Evolutionary conservation across 768 basidiomycete genomes (phyloP).

Genomic region (Hirschioporus abietinus): DNA sequence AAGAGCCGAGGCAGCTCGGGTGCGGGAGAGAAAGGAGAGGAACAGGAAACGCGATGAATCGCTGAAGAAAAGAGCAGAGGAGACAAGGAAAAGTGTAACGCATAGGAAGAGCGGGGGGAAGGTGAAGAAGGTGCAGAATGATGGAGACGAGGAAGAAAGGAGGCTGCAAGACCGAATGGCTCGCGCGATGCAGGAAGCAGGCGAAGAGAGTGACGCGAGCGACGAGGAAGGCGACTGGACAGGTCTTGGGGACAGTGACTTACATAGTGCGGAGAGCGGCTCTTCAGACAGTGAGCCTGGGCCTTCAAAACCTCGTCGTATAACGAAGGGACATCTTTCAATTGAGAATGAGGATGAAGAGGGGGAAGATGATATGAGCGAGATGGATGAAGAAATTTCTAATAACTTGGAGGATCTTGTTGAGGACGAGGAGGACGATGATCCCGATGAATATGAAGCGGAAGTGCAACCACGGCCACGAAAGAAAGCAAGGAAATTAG

Average conservation of each 20-base stretch:
- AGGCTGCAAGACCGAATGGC: constrained; percentile 31
- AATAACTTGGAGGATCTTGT: constrained; percentile 4
- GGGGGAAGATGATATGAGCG: constrained; percentile 22
- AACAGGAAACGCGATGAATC: constrained; percentile 45
- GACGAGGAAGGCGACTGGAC: constrained; percentile 13
- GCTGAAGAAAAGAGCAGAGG: constrained; percentile 43
- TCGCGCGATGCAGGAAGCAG: constrained; percentile 37
- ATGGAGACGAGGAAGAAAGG: constrained; percentile 15
- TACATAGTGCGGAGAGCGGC: neutral
- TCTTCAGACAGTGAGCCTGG: neutral
- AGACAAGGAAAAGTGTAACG: constrained; percentile 16
- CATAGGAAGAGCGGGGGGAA: constrained; percentile 15
- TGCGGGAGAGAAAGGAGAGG: constrained; percentile 35
- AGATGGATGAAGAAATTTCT: neutral
- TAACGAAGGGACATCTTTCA: neutral
- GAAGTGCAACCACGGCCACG: constrained; percentile 24
- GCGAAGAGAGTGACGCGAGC: constrained; percentile 21
- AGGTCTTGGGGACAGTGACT: constrained; percentile 2
- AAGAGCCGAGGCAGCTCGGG: constrained; percentile 32
- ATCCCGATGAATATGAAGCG: constrained; percentile 16
- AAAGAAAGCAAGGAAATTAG: constrained; percentile 20
- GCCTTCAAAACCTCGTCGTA: neutral
- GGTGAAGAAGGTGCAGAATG: constrained; percentile 12
- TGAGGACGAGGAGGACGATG: constrained; percentile 18
- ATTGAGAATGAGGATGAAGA: constrained; percentile 20